Evolutionary conservation across 202 grass and related monocot species (phyloP).

Genomic region (Dendrocalamus latiflorus): DNA sequence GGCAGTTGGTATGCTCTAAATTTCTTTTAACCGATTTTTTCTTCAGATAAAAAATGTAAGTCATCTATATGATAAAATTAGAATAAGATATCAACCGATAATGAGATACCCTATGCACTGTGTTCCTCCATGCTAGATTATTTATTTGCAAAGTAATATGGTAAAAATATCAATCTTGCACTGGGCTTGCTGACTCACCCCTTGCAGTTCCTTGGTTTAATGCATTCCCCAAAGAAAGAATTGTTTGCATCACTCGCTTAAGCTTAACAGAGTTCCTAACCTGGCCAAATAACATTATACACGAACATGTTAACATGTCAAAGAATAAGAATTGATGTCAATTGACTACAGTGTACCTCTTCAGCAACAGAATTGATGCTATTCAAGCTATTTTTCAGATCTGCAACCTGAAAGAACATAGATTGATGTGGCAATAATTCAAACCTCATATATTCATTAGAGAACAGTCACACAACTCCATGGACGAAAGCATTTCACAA

Average conservation of each 20-base stretch:
- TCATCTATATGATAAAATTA: neutral
- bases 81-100: neutral
- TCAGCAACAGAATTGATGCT: conserved; percentile 65
- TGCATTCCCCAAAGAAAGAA: conserved; percentile 92
- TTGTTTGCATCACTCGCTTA: conserved; percentile 86
- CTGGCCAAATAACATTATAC: conserved; percentile 43
- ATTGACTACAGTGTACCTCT: conserved; percentile 54
- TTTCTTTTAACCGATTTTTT: neutral
- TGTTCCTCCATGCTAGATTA: neutral
- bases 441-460: conserved; percentile 3
- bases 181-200: conserved; percentile 45
- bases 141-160: conserved; percentile 8
- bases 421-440: conserved; percentile 19
- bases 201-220: conserved; percentile 97
- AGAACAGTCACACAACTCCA: conserved; percentile 15
- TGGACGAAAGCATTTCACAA: neutral
- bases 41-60: neutral
- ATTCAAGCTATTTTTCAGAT: conserved; percentile 79
- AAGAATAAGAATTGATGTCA: neutral
- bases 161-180: conserved; percentile 20
- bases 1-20: neutral
- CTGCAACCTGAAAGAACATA: conserved; percentile 57
- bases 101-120: neutral
- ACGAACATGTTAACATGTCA: conserved; percentile 22
- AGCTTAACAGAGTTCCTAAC: conserved; percentile 81